These are phyloP conservation scores for Tolypocladium endophyticum DNA, from an alignment of 2,329 filamentous ascomycete species.

Conservation along the genomic window DNA sequence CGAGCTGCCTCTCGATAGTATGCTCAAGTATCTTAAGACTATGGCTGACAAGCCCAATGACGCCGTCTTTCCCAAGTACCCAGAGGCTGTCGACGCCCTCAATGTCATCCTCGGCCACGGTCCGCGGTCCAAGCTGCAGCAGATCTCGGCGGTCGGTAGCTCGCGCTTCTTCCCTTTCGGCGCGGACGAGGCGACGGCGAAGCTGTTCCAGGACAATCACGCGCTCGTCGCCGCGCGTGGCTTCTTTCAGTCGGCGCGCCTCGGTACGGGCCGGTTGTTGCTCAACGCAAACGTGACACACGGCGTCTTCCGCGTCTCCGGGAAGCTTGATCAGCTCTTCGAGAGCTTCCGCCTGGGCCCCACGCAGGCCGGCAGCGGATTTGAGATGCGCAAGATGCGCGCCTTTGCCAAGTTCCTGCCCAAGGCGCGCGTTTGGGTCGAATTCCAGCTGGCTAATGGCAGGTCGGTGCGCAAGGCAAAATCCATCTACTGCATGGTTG, in stretches of 20 bases:
- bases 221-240: constrained; percentile 35
- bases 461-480: constrained; percentile 18
- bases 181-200: constrained; percentile 11
- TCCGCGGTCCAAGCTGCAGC: constrained; percentile 23
- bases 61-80: constrained; percentile 35
- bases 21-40: constrained; percentile 34
- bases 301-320: constrained; percentile 36
- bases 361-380: constrained; percentile 4
- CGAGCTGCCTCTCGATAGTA: constrained; percentile 24
- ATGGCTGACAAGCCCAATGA: constrained; percentile 27
- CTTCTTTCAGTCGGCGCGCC: constrained; percentile 44
- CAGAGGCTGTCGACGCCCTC: constrained; percentile 38
- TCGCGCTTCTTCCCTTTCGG: constrained; percentile 38
- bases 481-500: constrained; percentile 17
- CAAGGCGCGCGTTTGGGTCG: constrained; percentile 25
- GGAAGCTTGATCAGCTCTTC: constrained; percentile 25
- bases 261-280: constrained; percentile 41
- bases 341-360: constrained; percentile 10
- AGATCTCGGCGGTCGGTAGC: constrained; percentile 30
- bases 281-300: constrained; percentile 46
- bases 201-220: constrained; percentile 17
- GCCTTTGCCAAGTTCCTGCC: constrained; percentile 25
- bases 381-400: constrained; percentile 10
- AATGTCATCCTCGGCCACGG: constrained; percentile 38
- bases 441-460: constrained; percentile 18